Percentiles rank a stretch among this genome's conserved stretches.
Conservation (phyloP, 208 protist species). For the Angomonas ambiguus region DNA sequence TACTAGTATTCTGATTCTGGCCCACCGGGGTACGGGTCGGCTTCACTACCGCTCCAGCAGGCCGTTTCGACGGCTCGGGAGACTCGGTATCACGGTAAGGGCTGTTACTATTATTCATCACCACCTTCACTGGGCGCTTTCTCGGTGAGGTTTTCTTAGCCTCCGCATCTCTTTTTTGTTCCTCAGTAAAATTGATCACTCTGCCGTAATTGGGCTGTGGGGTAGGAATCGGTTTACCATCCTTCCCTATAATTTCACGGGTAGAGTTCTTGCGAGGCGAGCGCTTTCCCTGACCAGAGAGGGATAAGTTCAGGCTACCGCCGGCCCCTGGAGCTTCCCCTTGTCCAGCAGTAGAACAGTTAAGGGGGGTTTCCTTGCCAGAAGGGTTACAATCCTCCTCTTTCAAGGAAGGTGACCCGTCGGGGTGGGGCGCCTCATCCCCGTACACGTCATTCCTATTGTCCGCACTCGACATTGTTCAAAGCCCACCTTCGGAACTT, state of each 20-base stretch:
- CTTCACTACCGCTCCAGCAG: neutral
- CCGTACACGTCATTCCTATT: neutral
- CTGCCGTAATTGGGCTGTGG: slow-evolving; percentile 56
- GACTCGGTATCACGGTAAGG: neutral
- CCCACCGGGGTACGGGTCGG: slow-evolving; percentile 3
- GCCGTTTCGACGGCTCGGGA: neutral
- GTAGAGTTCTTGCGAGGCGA: neutral
- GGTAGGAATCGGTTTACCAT: slow-evolving; percentile 10
- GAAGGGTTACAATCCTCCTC: too few species aligned
- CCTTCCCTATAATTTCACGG: slow-evolving; percentile 5
- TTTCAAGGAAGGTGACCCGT: too few species aligned
- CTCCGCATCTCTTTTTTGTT: slow-evolving; percentile 30
- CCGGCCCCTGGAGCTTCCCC: neutral
- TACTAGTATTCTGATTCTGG: neutral
- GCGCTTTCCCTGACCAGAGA: neutral
- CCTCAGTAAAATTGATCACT: slow-evolving; percentile 52
- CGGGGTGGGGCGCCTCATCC: too few species aligned
- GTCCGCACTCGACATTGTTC: neutral
- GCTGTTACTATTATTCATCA: neutral
- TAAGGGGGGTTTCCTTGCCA: neutral
- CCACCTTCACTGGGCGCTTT: neutral
- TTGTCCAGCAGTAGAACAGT: neutral
- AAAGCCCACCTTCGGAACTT: neutral
- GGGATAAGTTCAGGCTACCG: neutral
- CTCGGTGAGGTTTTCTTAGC: slow-evolving; percentile 11